These are phyloP conservation scores for Ehretia macrophylla DNA, from an alignment of 257 asterid species.

Conservation along the genomic window DNA sequence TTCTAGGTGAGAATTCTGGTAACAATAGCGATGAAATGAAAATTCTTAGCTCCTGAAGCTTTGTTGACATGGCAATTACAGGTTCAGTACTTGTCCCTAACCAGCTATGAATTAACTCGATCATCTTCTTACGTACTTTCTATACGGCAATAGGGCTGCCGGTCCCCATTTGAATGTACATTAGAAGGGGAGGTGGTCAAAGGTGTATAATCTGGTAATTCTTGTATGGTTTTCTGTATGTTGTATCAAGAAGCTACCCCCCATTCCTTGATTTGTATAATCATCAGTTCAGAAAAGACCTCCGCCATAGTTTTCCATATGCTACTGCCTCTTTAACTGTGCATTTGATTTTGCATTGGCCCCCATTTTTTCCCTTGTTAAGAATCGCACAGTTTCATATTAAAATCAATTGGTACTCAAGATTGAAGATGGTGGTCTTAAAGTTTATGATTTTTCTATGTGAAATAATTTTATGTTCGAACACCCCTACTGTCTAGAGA, in stretches of 20 bases:
- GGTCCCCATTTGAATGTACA: conserved; percentile 23
- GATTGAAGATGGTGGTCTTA: no score
- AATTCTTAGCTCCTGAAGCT: background rate
- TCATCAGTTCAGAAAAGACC: background rate
- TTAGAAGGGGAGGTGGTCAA: conserved; percentile 18
- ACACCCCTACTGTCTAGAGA: no score
- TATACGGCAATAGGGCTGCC: background rate
- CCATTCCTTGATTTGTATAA: conserved; percentile 13
- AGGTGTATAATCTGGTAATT: conserved; percentile 18
- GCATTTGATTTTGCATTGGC: no score
- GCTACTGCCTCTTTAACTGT: no score
- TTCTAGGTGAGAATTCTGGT: background rate
- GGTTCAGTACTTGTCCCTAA: no score
- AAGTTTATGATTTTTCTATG: no score
- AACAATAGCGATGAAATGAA: background rate
- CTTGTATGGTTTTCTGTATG: conserved; percentile 11
- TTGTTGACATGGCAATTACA: background rate
- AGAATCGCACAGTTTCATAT: no score
- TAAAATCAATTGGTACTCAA: no score
- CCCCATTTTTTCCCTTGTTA: no score
- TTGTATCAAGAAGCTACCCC: background rate
- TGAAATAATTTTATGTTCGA: no score
- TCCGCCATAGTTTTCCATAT: background rate
- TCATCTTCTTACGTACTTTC: no score
- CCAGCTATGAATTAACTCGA: no score